Evolutionary conservation across 768 basidiomycete genomes (phyloP).

Genomic region (Collybia sordida): DNA sequence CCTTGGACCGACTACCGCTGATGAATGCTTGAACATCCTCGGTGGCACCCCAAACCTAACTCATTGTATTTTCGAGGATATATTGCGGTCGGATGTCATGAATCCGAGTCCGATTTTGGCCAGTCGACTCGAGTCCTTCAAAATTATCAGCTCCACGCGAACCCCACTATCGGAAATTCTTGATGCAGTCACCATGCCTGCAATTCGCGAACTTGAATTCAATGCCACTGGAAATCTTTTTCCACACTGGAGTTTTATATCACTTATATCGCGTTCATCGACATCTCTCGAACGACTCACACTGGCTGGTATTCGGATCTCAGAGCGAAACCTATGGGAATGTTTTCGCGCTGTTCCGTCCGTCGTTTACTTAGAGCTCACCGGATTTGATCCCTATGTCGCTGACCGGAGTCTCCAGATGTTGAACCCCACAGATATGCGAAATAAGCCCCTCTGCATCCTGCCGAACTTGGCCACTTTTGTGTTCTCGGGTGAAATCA

Average conservation of each 20-base stretch:
- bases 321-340: constrained; percentile 15
- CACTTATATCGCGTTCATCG: constrained; percentile 15
- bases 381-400: constrained; percentile 10
- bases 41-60: constrained; percentile 10
- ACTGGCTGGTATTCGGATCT: constrained; percentile 15
- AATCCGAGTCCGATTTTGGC: constrained; percentile 14
- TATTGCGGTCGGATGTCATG: constrained; percentile 16
- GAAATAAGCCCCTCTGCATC: constrained; percentile 4
- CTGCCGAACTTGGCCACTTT: constrained; percentile 9
- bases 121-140: constrained; percentile 11
- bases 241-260: constrained; percentile 18
- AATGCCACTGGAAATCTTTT: constrained; percentile 17
- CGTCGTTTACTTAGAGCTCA: constrained; percentile 10
- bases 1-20: constrained; percentile 15
- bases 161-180: constrained; percentile 18
- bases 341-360: constrained; percentile 13
- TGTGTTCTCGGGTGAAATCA: constrained; percentile 8
- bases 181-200: constrained; percentile 14
- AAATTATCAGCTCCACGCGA: constrained; percentile 14
- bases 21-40: constrained; percentile 15
- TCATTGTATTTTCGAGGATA: constrained; percentile 16
- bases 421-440: constrained; percentile 12
- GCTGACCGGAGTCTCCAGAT: constrained; percentile 12
- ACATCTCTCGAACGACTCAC: constrained; percentile 11
- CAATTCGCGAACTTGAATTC: constrained; percentile 10